These are phyloP conservation scores for Fusarium gaditjirri DNA, from an alignment of 2,329 filamentous ascomycete genomes.

Conservation along the genomic window DNA sequence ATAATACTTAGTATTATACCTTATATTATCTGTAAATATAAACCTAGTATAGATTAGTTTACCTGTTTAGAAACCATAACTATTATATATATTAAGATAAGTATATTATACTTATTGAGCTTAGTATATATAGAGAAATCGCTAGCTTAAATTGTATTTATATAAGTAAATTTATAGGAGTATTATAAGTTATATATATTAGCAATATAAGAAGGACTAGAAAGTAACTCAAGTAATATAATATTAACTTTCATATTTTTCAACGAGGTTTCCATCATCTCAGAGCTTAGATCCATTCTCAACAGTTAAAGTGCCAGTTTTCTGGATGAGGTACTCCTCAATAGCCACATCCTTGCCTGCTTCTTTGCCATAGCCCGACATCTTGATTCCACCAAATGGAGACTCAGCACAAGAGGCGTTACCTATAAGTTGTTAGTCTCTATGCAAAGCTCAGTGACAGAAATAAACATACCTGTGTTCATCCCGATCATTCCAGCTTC, in stretches of 20 bases:
- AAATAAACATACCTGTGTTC: not conserved
- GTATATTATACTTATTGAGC: no score
- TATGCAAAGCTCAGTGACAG: rapidly evolving
- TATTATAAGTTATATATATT: no score
- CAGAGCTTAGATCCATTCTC: not conserved
- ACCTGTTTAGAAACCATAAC: no score
- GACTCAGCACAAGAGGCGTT: slow-evolving; percentile 51
- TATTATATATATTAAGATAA: no score
- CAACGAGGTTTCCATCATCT: not conserved
- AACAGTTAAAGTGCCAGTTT: slow-evolving; percentile 43
- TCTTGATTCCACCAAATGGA: slow-evolving; percentile 45
- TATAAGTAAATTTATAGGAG: no score
- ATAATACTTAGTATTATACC: no score
- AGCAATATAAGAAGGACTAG: no score
- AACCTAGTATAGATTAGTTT: no score
- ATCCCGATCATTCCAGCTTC: slow-evolving; percentile 36
- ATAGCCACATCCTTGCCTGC: slow-evolving; percentile 56
- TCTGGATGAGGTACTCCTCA: slow-evolving; percentile 55
- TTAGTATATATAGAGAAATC: no score
- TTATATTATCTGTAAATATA: no score
- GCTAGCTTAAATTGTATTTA: no score
- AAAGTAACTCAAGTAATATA: not conserved
- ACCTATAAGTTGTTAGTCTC: not conserved
- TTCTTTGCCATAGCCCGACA: slow-evolving; percentile 33
- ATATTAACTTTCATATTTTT: not conserved